These are phyloP conservation scores for Yarrowia sp. DNA, from an alignment of 805 yeast genomes.

Conservation along the genomic window DNA sequence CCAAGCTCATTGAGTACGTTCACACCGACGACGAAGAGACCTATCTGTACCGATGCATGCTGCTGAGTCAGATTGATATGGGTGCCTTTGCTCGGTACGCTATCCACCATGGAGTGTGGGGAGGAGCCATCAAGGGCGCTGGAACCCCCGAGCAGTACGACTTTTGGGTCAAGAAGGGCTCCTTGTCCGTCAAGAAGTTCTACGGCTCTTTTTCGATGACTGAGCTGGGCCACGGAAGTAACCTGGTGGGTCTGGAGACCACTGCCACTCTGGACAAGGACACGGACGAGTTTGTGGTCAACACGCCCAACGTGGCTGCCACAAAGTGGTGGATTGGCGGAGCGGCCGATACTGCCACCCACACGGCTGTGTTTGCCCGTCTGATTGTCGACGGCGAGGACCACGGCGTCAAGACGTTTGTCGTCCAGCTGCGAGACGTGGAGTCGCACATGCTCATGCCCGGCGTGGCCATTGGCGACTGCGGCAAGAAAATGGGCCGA, in stretches of 20 bases:
- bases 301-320: conserved; percentile 90
- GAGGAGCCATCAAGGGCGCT: conserved; percentile 80
- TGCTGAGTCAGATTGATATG: conserved; percentile 62
- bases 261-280: conserved; percentile 78
- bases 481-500: conserved; percentile 94
- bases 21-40: conserved; percentile 39
- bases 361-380: conserved; percentile 81
- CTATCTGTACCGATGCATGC: conserved; percentile 45
- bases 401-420: conserved; percentile 89
- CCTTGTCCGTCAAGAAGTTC: conserved; percentile 49
- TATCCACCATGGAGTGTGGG: conserved; percentile 84
- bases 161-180: conserved; percentile 76
- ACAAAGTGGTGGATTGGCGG: conserved; percentile 99
- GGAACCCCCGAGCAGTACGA: conserved; percentile 83
- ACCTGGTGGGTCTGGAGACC: conserved; percentile 92
- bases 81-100: conserved; percentile 81
- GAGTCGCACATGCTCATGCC: conserved; percentile 70
- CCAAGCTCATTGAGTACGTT: conserved; percentile 42
- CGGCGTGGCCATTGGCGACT: conserved; percentile 86
- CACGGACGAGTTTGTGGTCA: conserved; percentile 71
- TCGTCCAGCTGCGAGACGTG: conserved; percentile 83
- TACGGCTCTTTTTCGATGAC: conserved; percentile 94
- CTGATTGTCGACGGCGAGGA: conserved; percentile 80
- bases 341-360: conserved; percentile 93
- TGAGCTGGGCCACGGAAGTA: conserved; percentile 89